Evolutionary conservation across 2,329 filamentous ascomycete species (phyloP).

Genomic region (Pyrenophora graminea): DNA sequence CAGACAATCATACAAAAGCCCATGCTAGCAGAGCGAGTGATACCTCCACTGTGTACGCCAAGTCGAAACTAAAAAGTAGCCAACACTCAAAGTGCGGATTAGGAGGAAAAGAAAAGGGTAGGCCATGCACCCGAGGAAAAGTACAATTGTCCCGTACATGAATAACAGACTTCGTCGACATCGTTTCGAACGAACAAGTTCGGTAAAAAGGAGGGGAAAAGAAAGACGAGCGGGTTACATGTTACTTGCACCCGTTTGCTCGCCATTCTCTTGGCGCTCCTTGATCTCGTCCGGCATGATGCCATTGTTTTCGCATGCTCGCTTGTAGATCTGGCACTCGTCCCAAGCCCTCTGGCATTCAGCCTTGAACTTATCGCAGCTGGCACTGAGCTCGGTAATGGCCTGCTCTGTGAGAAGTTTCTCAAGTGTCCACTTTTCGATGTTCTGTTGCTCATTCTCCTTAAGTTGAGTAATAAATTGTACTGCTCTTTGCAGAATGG

Average conservation of each 20-base stretch:
- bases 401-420: constrained; percentile 89
- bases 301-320: constrained; percentile 47
- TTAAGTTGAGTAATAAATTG: constrained; percentile 93
- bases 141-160: constrained; percentile 9
- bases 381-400: constrained; percentile 82
- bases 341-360: constrained; percentile 79
- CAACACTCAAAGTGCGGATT: constrained; percentile 6
- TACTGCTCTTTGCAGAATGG: constrained; percentile 89
- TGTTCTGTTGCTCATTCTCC: constrained; percentile 90
- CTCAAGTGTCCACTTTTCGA: constrained; percentile 90
- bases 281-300: constrained; percentile 48
- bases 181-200: constrained; percentile 4
- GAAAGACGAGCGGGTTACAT: constrained; percentile 2
- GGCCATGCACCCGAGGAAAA: constrained; percentile 1
- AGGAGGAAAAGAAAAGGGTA: constrained; percentile 1
- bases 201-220: not conserved
- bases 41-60: constrained; percentile 29
- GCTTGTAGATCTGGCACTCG: constrained; percentile 78
- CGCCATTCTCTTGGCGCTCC: constrained; percentile 45
- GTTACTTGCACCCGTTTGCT: constrained; percentile 43
- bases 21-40: constrained; percentile 27
- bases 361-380: constrained; percentile 83
- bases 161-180: constrained; percentile 11
- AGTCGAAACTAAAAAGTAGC: constrained; percentile 10
- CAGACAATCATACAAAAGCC: constrained; percentile 16